Evolutionary conservation across 192 early-diverging fungal species (phyloP).

Genomic region (Coemansia sp.): DNA sequence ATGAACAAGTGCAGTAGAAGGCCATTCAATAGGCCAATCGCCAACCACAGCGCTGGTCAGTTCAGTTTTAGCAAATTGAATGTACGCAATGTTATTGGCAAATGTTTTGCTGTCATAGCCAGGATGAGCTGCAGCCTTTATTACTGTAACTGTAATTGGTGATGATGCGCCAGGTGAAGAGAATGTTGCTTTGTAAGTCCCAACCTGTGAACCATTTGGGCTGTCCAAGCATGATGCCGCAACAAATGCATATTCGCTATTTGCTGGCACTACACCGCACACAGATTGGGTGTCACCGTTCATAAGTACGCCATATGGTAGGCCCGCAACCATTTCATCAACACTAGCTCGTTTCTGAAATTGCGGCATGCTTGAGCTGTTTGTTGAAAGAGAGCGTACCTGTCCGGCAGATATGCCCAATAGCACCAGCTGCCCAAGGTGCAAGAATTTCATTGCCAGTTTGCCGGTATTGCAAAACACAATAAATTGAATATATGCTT

Average conservation of each 20-base stretch:
- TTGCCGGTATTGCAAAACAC: background rate
- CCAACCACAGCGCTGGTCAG: background rate
- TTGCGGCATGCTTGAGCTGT: background rate
- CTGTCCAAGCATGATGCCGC: constrained; percentile 12
- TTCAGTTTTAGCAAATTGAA: background rate
- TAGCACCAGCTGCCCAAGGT: background rate
- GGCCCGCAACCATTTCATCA: background rate
- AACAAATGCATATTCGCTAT: constrained; percentile 10
- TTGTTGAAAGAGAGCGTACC: background rate
- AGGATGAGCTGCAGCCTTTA: background rate
- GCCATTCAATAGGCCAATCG: constrained; percentile 15
- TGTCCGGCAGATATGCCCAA: background rate
- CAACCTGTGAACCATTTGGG: background rate
- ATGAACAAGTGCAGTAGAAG: constrained; percentile 4
- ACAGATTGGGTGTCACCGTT: constrained; percentile 5
- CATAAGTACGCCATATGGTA: constrained; percentile 4
- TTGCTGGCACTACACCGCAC: constrained; percentile 4
- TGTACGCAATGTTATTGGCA: constrained; percentile 17
- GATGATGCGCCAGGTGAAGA: constrained; percentile 1
- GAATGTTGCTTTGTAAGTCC: constrained; percentile 6
- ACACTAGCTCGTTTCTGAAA: background rate
- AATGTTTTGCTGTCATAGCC: constrained; percentile 3
- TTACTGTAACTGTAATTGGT: background rate
- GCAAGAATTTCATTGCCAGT: background rate
- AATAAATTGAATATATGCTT: background rate